Evolutionary conservation across 108 stramenopile species (phyloP).

Genomic region (Cyclostephanos tholiformis): DNA sequence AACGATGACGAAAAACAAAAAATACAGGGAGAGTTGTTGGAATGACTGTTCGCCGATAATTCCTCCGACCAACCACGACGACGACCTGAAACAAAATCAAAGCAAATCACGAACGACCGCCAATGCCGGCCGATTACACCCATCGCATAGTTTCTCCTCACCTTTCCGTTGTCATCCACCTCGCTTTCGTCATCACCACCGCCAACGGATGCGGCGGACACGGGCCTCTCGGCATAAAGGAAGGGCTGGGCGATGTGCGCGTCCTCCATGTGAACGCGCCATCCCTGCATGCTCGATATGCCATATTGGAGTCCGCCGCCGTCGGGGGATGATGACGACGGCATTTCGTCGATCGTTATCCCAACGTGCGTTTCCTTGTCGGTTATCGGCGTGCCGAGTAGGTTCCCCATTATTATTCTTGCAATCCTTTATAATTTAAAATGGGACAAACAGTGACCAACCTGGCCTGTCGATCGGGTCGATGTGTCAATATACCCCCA

Average conservation of each 20-base stretch:
- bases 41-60: too few species aligned
- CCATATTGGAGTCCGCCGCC: slow-evolving; percentile 57
- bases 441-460: too few species aligned
- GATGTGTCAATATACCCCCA: too few species aligned
- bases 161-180: slow-evolving; percentile 1
- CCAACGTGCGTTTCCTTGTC: slow-evolving; percentile 40
- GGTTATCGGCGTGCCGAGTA: slow-evolving; percentile 29
- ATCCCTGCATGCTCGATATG: slow-evolving; percentile 89
- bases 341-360: slow-evolving; percentile 12
- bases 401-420: background rate
- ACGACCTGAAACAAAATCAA: too few species aligned
- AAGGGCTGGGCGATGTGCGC: slow-evolving; percentile 63
- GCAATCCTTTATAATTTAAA: too few species aligned
- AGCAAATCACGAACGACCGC: too few species aligned
- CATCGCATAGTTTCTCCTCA: too few species aligned
- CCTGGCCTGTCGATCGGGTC: too few species aligned
- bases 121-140: too few species aligned
- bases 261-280: slow-evolving; percentile 91
- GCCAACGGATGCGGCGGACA: background rate
- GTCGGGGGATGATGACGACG: slow-evolving; percentile 10
- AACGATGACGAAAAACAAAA: too few species aligned
- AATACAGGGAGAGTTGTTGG: too few species aligned
- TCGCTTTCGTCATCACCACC: background rate
- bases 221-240: slow-evolving; percentile 44
- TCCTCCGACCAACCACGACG: too few species aligned